Conservation (phyloP, 2,329 filamentous ascomycete genomes). For the Diaporthe sp. region DNA sequence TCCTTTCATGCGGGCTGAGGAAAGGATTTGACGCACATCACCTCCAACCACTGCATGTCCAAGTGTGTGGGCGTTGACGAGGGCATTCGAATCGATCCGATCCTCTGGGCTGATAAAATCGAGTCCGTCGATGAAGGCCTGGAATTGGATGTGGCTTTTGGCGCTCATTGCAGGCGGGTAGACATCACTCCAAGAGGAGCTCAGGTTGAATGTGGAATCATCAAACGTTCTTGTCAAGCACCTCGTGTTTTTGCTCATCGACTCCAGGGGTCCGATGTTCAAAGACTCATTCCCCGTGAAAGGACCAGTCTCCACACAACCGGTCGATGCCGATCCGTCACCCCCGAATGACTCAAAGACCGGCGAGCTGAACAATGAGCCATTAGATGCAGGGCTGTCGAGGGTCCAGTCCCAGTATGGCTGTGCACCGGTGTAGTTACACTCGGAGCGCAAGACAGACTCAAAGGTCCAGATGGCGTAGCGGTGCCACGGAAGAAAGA, state of each 20-base stretch:
- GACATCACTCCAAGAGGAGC: background rate
- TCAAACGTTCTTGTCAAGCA: background rate
- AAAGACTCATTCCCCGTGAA: background rate
- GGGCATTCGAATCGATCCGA: background rate
- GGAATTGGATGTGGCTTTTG: background rate
- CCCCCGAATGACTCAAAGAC: constrained; percentile 40
- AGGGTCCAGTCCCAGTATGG: constrained; percentile 49
- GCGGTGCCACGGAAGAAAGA: constrained; percentile 50
- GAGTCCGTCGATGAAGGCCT: background rate
- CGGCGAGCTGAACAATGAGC: constrained; percentile 37
- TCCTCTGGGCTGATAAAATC: background rate
- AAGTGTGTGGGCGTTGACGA: background rate
- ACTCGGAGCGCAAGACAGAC: constrained; percentile 44
- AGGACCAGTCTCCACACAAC: background rate
- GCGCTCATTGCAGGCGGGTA: background rate
- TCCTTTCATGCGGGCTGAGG: background rate
- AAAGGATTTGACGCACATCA: background rate
- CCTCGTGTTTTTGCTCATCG: background rate
- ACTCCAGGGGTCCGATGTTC: background rate
- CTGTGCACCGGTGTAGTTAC: constrained; percentile 40
- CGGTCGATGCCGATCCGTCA: background rate
- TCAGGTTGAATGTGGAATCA: background rate
- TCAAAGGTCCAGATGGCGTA: constrained; percentile 47
- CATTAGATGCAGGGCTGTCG: constrained; percentile 40
- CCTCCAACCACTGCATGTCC: background rate